Evolutionary conservation across 2,329 filamentous ascomycete species (phyloP).

Genomic region (Cladorrhinum sp.): DNA sequence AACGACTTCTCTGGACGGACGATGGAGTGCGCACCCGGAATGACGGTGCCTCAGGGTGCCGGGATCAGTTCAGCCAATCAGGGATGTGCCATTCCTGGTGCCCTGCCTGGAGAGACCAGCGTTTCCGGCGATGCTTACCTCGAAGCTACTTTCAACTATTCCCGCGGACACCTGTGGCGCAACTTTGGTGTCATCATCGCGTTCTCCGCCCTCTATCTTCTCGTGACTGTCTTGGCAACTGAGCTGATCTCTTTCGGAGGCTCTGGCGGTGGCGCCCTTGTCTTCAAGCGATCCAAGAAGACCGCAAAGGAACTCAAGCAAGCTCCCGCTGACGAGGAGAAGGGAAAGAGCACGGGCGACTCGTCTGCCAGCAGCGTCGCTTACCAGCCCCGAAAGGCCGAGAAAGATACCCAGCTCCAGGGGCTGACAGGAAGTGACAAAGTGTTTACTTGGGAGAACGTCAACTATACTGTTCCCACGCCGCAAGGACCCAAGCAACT

Average conservation of each 20-base stretch:
- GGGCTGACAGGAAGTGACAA: constrained; percentile 20
- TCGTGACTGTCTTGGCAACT: constrained; percentile 66
- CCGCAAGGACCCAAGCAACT: constrained; percentile 32
- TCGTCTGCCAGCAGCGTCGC: constrained; percentile 21
- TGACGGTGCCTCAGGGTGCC: constrained; percentile 47
- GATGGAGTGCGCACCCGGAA: constrained; percentile 45
- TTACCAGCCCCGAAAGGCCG: constrained; percentile 14
- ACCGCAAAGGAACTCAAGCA: constrained; percentile 16
- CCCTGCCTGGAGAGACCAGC: constrained; percentile 42
- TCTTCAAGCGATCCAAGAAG: constrained; percentile 25
- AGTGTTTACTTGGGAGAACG: constrained; percentile 67
- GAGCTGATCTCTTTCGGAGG: constrained; percentile 59
- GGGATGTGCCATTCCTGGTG: constrained; percentile 55
- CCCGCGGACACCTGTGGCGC: constrained; percentile 61
- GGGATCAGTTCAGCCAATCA: constrained; percentile 43
- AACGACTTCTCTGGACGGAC: constrained; percentile 53
- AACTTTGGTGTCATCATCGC: constrained; percentile 78
- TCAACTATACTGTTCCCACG: constrained; percentile 67
- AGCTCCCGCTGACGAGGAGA: constrained; percentile 54
- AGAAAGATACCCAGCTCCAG: constrained; percentile 21
- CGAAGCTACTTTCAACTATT: constrained; percentile 50
- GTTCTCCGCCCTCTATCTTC: constrained; percentile 70
- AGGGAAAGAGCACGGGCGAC: constrained; percentile 32
- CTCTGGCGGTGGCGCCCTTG: constrained; percentile 39
- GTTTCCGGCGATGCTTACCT: constrained; percentile 59